phyloP scores from a whole-genome alignment of 2,329 filamentous ascomycete species.

The Cadophora sp. region DNA sequence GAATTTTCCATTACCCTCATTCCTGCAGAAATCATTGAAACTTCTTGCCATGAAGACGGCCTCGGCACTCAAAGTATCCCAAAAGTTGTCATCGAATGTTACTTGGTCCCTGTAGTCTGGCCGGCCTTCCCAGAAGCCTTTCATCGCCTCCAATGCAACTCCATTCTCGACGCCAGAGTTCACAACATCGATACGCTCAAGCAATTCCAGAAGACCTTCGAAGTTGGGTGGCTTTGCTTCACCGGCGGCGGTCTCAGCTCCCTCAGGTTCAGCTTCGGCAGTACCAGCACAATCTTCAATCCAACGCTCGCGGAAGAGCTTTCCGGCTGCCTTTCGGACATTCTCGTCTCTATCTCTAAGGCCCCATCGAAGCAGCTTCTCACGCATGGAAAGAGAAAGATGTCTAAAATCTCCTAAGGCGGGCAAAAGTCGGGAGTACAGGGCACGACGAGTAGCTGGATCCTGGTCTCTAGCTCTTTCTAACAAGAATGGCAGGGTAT shows the following conservation, averaged over 20 bases:
- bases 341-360: conserved; percentile 92
- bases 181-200: conserved; percentile 92
- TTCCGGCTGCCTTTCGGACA: conserved; percentile 88
- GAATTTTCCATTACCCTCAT: conserved; percentile 74
- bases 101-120: conserved; percentile 80
- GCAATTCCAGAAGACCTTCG: conserved; percentile 84
- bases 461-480: conserved; percentile 92
- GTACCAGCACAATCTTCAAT: conserved; percentile 90
- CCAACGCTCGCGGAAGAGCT: conserved; percentile 94
- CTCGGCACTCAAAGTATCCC: conserved; percentile 83
- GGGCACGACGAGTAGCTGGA: conserved; percentile 78
- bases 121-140: conserved; percentile 92
- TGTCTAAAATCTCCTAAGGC: conserved; percentile 93
- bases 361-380: conserved; percentile 95
- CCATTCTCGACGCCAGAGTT: conserved; percentile 90
- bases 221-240: conserved; percentile 71
- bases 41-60: conserved; percentile 89
- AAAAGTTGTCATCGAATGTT: conserved; percentile 76
- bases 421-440: conserved; percentile 88
- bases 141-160: conserved; percentile 92
- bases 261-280: conserved; percentile 60
- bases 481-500: conserved; percentile 84
- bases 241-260: conserved; percentile 48
- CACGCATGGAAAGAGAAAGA: conserved; percentile 89
- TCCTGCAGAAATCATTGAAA: conserved; percentile 91